A percentile compares a stretch with the other conserved stretches of the same genome.
phyloP scores from a whole-genome alignment of 2,329 filamentous ascomycete species.

The Colletotrichum coccodes region DNA sequence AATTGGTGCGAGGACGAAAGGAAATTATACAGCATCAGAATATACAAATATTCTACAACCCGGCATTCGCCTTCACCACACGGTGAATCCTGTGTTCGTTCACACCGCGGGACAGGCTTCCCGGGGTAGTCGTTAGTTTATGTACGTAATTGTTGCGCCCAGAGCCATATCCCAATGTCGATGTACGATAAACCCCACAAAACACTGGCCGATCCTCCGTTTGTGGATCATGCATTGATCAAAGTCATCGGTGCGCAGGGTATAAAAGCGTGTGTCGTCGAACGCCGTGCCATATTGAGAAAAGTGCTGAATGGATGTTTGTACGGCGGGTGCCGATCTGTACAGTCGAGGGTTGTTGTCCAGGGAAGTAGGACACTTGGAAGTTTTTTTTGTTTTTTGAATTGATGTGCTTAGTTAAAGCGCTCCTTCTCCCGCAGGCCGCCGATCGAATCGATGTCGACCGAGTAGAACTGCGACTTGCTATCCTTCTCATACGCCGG shows the following conservation, averaged over 20 bases:
- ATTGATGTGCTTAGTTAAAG: conserved; percentile 39
- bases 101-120: conserved; percentile 30
- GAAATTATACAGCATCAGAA: conserved; percentile 52
- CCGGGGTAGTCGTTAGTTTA: conserved; percentile 31
- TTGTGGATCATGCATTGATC: conserved; percentile 22
- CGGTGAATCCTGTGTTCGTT: conserved; percentile 27
- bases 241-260: conserved; percentile 33
- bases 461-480: conserved; percentile 85
- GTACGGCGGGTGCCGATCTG: conserved; percentile 32
- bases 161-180: conserved; percentile 25
- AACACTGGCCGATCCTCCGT: conserved; percentile 13
- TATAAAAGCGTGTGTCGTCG: conserved; percentile 34
- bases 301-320: conserved; percentile 26
- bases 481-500: conserved; percentile 90
- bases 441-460: conserved; percentile 94
- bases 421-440: conserved; percentile 90
- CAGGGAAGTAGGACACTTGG: conserved; percentile 21
- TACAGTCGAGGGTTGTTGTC: conserved; percentile 17
- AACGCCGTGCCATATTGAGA: conserved; percentile 33
- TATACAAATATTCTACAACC: conserved; percentile 40
- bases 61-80: conserved; percentile 27
- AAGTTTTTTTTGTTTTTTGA: no score
- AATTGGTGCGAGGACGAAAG: conserved; percentile 13
- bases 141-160: conserved; percentile 29
- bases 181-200: conserved; percentile 20